phyloP scores from a whole-genome alignment of 345 rosid species.

The Gossypium sturtianum region DNA sequence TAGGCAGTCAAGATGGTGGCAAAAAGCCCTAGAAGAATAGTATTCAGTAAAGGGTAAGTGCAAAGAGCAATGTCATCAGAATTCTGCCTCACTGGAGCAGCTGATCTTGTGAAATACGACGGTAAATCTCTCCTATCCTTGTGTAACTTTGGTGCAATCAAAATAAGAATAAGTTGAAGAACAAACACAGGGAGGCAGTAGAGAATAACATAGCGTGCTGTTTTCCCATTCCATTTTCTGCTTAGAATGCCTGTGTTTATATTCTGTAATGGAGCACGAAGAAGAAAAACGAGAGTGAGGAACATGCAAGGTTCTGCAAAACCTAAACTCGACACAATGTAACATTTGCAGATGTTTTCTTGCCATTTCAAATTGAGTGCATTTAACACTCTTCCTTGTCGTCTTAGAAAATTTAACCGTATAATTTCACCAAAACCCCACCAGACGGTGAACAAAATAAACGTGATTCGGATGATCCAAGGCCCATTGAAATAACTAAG shows the following conservation, averaged over 20 bases:
- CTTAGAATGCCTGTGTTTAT: slow-evolving; percentile 65
- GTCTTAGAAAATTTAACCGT: slow-evolving; percentile 68
- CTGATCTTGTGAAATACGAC: slow-evolving; percentile 56
- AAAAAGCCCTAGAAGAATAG: slow-evolving; percentile 78
- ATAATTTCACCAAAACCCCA: slow-evolving; percentile 89
- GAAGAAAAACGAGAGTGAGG: slow-evolving; percentile 74
- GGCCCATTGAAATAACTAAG: slow-evolving; percentile 83
- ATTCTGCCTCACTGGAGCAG: slow-evolving; percentile 20
- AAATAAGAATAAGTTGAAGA: slow-evolving; percentile 70
- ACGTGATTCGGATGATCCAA: slow-evolving; percentile 76
- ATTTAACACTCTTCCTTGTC: slow-evolving; percentile 44
- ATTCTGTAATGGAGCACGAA: slow-evolving; percentile 80
- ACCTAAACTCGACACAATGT: slow-evolving; percentile 83
- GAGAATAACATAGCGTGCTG: slow-evolving; percentile 55
- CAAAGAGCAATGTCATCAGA: slow-evolving; percentile 48
- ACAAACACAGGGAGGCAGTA: slow-evolving; percentile 74
- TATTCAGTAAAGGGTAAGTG: slow-evolving; percentile 84
- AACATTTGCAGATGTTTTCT: slow-evolving; percentile 78
- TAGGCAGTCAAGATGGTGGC: slow-evolving; percentile 57
- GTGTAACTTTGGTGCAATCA: slow-evolving; percentile 55
- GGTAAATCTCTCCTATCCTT: slow-evolving; percentile 57
- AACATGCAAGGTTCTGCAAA: slow-evolving; percentile 97
- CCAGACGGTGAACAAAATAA: slow-evolving; percentile 64
- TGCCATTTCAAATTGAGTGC: slow-evolving; percentile 72
- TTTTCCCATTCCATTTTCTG: slow-evolving; percentile 72